These are phyloP conservation scores for Rasamsonia emersonii DNA, from an alignment of 2,329 filamentous ascomycete genomes.

Conservation along the genomic window DNA sequence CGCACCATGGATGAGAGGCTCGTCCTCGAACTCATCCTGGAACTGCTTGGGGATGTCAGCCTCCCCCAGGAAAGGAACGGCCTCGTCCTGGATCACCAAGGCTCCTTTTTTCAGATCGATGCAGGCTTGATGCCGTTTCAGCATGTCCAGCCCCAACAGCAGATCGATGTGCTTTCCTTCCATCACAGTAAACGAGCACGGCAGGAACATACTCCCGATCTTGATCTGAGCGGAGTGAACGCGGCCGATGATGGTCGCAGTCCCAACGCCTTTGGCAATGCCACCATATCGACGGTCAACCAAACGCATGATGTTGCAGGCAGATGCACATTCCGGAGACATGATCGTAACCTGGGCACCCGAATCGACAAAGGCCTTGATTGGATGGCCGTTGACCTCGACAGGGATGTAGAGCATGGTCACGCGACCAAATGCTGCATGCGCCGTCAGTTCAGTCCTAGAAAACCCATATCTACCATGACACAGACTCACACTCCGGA, in stretches of 20 bases:
- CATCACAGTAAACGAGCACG: constrained; percentile 98
- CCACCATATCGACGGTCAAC: constrained; percentile 89
- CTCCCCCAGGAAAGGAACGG: constrained; percentile 84
- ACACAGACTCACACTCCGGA: constrained; percentile 65
- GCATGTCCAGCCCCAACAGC: constrained; percentile 88
- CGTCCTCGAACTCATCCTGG: constrained; percentile 61
- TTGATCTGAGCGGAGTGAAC: constrained; percentile 94
- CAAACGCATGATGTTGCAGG: constrained; percentile 91
- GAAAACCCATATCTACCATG: background rate
- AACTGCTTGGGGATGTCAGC: constrained; percentile 84
- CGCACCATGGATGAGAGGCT: constrained; percentile 76
- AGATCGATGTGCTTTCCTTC: constrained; percentile 95
- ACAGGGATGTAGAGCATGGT: constrained; percentile 96
- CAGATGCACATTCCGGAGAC: constrained; percentile 85
- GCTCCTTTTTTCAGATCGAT: constrained; percentile 82
- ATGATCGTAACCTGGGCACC: constrained; percentile 98
- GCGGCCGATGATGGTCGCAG: constrained; percentile 85
- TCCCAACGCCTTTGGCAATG: constrained; percentile 87
- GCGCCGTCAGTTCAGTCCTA: constrained; percentile 1
- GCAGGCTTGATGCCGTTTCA: constrained; percentile 87
- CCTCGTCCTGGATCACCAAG: constrained; percentile 78
- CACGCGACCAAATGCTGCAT: constrained; percentile 78
- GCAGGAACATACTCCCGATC: constrained; percentile 76
- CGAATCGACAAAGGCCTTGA: constrained; percentile 95
- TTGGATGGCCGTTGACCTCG: constrained; percentile 82